Base-by-base conservation (phyloP, 805 yeast species). In the Millerozyma miso region DNA sequence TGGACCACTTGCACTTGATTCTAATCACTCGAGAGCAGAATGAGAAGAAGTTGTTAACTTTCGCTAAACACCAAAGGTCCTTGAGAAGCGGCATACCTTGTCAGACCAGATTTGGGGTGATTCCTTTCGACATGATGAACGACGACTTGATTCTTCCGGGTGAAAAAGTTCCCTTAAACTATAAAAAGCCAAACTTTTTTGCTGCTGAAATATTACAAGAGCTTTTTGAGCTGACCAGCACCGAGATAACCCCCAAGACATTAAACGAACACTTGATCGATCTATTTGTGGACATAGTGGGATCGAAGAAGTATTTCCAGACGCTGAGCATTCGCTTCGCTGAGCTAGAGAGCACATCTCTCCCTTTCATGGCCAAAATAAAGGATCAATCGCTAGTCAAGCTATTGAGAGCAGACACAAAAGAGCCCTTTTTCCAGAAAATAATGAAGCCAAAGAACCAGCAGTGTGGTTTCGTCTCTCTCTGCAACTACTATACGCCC, bases 241-340 rank as follows among this genome's bases (percentile, higher is more conserved):
- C 54, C 32, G 41, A 37, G 16, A 52, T 68, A 3, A 47, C 42
- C 32, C 36, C 35, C 4, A 26, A 31, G 19, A 65, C 61, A 42
- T 32, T 63, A 32, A 46, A 55, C 38, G 45, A 53, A 29, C 59
- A 55, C 45, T 63, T 62, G 36, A 51, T 67, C 40, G 76, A 70
- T 46, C 44, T 62, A 29, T 54, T 70, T 33, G 53, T 70, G 16
- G 76, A 70, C 45, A 60, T 70, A 15, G 52, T 65, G 7, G 76
- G 76, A n/a, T 53, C 69, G 42, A 63, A 60, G 46, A 60, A 60
- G 43, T 60, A 54, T 52, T 63, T 70, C 37, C 72, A 68, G 39
- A 52, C 54, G n/a, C 47, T 51, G 31, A 35, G 58, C 3, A 53
- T 64, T 16, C 56, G 58, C 37, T 57, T 63, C 47, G 47, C 54